Evolutionary conservation across 345 rosid genomes (phyloP).

Genomic region (Populus ilicifolia): DNA sequence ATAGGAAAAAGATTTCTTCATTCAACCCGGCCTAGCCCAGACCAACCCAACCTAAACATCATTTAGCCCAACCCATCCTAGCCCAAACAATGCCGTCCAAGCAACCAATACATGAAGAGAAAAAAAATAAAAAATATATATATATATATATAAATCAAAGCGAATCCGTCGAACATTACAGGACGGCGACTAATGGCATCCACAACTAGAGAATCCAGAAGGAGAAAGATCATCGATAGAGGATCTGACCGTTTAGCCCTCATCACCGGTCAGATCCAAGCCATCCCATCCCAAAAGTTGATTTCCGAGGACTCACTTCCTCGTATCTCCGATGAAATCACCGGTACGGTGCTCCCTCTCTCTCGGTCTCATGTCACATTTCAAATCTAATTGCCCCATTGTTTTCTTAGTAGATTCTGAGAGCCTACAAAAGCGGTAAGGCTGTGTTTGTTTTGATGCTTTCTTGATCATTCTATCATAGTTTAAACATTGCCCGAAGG

Average conservation of each 20-base stretch:
- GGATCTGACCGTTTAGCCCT: constrained; percentile 85
- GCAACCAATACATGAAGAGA: background rate
- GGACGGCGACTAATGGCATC: constrained; percentile 32
- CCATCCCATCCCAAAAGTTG: constrained; percentile 29
- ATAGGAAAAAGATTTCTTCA: background rate
- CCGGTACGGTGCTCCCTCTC: constrained; percentile 26
- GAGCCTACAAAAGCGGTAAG: background rate
- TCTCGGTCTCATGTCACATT: background rate
- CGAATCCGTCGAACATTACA: background rate
- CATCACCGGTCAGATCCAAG: constrained; percentile 55
- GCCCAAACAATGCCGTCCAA: background rate
- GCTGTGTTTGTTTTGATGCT: background rate
- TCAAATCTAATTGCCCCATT: too few species aligned
- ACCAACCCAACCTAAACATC: too few species aligned
- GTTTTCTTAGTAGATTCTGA: background rate
- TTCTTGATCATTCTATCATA: too few species aligned
- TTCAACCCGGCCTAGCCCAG: too few species aligned
- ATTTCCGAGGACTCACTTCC: constrained; percentile 9
- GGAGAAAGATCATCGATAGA: constrained; percentile 66
- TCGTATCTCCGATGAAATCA: constrained; percentile 19
- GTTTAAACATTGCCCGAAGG: background rate
- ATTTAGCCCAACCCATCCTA: too few species aligned
- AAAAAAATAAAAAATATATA: too few species aligned
- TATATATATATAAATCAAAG: background rate
- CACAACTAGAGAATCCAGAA: constrained; percentile 61